Evolutionary conservation across 495 filamentous ascomycete species (phyloP), one percentile per base, ranked within the genome.

Genomic region (Jackrogersella minutella): DNA sequence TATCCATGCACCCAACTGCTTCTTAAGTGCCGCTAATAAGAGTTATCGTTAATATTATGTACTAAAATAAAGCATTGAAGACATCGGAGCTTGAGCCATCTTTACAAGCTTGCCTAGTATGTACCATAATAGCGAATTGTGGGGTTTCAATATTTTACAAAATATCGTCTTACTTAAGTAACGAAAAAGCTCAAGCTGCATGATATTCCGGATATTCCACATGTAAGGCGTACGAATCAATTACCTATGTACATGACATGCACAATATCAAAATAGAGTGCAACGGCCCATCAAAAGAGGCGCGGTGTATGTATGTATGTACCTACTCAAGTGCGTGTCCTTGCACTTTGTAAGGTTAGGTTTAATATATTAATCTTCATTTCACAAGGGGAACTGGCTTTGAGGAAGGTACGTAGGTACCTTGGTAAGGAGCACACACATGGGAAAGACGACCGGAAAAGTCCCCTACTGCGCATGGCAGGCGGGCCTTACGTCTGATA

Each of bases 401-500:
- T n/a, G 7, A 30, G 26, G 26, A 44, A 16, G 19, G 14, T 41
- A 41, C 39, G 16, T 41, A 19, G 14, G 39, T 41, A 41, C 14
- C 14, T 17, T 6, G 39, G 39, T 41, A n/a, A 24, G 58, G 59
- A 68, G 49, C 65, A 56, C 39, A 30, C 41, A 55, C 56, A 64
- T 57, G 8, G 13, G n/a, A 60, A 9, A 60, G 43, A 40, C 59
- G 49, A 56, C 55, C 60, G 66, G 66, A 55, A 69, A 69, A 56
- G 66, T 59, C 55, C 41, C 66, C 60, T 69, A 69, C 66, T 69
- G 50, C 57, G 62, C 57, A 59, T 28, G 22, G 30, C 49, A 19
- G 28, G 62, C 57, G 57, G 66, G 66, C 58, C 57, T 65, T 36
- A 60, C 66, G 33, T 64, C 56, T 66, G 55, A 58, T 64, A 51